These are phyloP conservation scores for Arctostaphylos glauca DNA, from an alignment of 148 eudicot species.

Conservation along the genomic window DNA sequence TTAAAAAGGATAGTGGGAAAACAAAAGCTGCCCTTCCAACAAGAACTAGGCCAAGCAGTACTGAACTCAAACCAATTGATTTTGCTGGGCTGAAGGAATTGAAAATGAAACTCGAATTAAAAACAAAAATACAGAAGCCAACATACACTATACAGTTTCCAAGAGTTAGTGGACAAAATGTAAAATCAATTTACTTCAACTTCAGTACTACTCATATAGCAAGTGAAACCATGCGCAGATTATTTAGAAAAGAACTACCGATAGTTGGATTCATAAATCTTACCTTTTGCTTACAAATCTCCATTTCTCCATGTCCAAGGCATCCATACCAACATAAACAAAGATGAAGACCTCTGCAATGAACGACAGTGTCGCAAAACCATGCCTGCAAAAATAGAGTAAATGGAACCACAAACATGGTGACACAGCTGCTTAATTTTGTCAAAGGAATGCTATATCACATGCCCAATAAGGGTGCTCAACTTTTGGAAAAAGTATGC, in stretches of 20 bases:
- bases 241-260: not conserved
- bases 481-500: not conserved
- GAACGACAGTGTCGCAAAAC: constrained; percentile 54
- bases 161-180: not conserved
- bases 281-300: constrained; percentile 47
- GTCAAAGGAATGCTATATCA: constrained; percentile 5
- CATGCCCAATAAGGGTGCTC: not conserved
- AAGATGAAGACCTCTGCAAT: constrained; percentile 52
- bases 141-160: not conserved
- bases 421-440: constrained; percentile 1
- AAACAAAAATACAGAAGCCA: not conserved
- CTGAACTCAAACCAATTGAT: constrained; percentile 48
- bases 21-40: constrained; percentile 60
- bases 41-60: constrained; percentile 42
- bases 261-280: not conserved
- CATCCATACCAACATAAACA: constrained; percentile 62
- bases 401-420: not conserved
- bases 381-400: constrained; percentile 37
- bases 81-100: constrained; percentile 40
- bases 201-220: not conserved
- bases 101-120: not conserved
- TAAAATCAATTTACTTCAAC: not conserved
- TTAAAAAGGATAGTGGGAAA: constrained; percentile 49
- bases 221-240: not conserved
- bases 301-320: constrained; percentile 65